Percentiles rank a stretch among this genome's conserved stretches.
These are phyloP conservation scores for Xerophyta viscosa DNA, from an alignment of 106 monocot genomes.

Conservation along the genomic window DNA sequence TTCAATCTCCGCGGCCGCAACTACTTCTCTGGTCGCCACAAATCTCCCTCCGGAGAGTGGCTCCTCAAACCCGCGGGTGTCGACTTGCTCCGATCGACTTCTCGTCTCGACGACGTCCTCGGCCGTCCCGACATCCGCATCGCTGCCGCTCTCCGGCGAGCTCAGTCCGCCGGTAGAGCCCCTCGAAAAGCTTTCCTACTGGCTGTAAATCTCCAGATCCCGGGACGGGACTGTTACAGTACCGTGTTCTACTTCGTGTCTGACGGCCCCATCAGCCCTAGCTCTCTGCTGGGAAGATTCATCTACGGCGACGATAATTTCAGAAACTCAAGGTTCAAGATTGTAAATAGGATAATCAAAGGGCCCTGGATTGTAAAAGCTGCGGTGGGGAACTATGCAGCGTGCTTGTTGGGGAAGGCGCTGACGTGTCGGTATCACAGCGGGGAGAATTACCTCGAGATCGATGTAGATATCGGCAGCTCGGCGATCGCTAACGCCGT, in stretches of 20 bases:
- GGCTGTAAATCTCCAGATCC: constrained; percentile 70
- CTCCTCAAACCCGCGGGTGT: constrained; percentile 57
- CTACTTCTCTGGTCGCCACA: constrained; percentile 31
- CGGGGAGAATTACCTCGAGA: constrained; percentile 61
- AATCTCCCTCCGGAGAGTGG: constrained; percentile 50
- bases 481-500: constrained; percentile 68
- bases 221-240: constrained; percentile 54
- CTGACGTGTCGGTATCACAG: constrained; percentile 45
- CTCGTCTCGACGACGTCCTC: constrained; percentile 57
- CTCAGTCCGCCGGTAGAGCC: constrained; percentile 13
- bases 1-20: constrained; percentile 26
- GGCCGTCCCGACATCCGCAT: constrained; percentile 39
- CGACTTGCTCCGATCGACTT: constrained; percentile 60
- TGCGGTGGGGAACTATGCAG: constrained; percentile 61
- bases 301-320: constrained; percentile 58
- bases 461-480: constrained; percentile 78
- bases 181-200: constrained; percentile 41
- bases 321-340: constrained; percentile 61
- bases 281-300: constrained; percentile 51
- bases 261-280: constrained; percentile 37
- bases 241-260: constrained; percentile 70
- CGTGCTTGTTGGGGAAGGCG: constrained; percentile 60
- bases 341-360: constrained; percentile 70
- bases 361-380: constrained; percentile 72
- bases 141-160: constrained; percentile 28